Base-by-base conservation (phyloP, 169 alveolate genomes). In the Neospora caninum region DNA sequence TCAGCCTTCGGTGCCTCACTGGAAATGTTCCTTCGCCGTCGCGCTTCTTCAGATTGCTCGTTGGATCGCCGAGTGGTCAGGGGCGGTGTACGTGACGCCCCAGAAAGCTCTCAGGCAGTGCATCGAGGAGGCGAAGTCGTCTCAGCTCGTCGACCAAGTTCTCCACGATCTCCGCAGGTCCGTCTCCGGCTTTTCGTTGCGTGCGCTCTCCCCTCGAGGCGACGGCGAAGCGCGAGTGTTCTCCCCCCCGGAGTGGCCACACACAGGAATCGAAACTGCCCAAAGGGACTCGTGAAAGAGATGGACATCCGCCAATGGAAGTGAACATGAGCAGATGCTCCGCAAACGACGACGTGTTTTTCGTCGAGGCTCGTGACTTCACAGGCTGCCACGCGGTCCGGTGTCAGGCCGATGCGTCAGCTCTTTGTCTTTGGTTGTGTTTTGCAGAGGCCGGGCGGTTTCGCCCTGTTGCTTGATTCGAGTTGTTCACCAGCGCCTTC, bases 81-180 rank as follows among this genome's bases (percentile, higher is more conserved):
- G 86, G 86, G 86, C 86, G 49, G 86, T 78, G 86, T 78, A 78
- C 42, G 42, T 78, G 43, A 36, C 86, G 27, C 86, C 86, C n/a
- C 39, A 78, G 45, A 78, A 78, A 25, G 86, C 86, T 16, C 39
- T 78, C 39, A 78, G 45, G 86, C 39, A 78, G 45, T 78, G 86
- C 45, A n/a, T 78, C 39, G 86, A 78, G 31, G 45, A 36, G 22
- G 31, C 86, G 10, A 78, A 78, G 86, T 78, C 86, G 7, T 78
- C 86, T 9, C 73, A 64, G 25, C 73, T 64, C 73, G 73, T 64
- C 7, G 73, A 64, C 4, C 73, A 64, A 22, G 73, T 64, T 4
- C n/a, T 64, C 20, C 73, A 64, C 0, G 73, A 64, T 29, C 73
- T 64, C 7, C 73, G 73, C 73, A 64, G 73, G 73, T 27, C 25